Evolutionary conservation across 495 filamentous ascomycete species (phyloP), one percentile per base, ranked within the genome.

Genomic region (Pseudoneurospora amorphoporcata): DNA sequence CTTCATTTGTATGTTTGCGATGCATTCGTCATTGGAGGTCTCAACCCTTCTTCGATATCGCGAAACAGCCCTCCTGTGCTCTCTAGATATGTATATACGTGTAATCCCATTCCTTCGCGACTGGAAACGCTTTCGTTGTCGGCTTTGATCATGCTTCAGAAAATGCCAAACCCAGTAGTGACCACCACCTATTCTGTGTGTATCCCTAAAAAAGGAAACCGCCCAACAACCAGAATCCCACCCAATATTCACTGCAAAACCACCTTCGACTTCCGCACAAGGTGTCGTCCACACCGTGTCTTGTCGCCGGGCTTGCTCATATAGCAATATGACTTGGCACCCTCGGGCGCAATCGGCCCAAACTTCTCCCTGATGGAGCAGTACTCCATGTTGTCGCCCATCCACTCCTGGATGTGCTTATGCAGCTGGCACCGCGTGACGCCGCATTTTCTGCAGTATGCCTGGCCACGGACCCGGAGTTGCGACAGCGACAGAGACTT

Each of bases 391-490:
- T 72, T 80, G 14, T 82, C 75, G 53, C 83, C 85, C 80, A 86
- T 81, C 85, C 85, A 87, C n/a, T 81, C 77, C 75, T 82, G 80
- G 74, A 88, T 83, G 71, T 88, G 86, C 73, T 83, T 83, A 77
- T 86, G 83, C 71, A 88, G 80, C 79, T 87, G 84, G 76, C 86
- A 88, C 37, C 85, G 79, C 23, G 81, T 84, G 37, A 84, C 79
- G 38, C 85, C 85, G 74, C 86, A 88, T 73, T 86, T 85, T 71
- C 83, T 80, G 76, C 84, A 86, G 73, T 84, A 85, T 3, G 80
- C 83, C 73, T 85, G 83, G 42, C 84, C 84, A 14, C 81, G 79
- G 12, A 84, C 77, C 29, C 83, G 79, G 38, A 85, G 73, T 71
- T 75, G 76, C 23, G 82, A 79, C 39, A 85, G 79, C 32, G 37